Conservation (phyloP, 345 rosid species). For the Eucalyptus caleyi region DNA sequence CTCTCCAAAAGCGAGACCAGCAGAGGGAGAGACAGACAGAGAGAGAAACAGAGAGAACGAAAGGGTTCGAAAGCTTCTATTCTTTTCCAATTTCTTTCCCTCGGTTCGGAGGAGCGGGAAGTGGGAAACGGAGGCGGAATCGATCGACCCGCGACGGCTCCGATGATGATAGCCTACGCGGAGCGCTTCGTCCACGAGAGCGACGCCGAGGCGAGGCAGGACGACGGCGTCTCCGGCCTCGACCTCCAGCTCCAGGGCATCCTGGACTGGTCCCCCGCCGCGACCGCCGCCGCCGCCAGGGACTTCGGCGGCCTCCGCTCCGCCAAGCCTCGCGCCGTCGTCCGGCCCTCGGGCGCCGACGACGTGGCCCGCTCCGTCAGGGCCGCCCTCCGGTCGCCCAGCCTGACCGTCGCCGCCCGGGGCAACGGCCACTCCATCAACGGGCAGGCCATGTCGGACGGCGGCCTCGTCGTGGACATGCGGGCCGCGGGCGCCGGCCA, state of each 20-base stretch:
- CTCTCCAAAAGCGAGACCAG: not conserved
- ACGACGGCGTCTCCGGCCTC: slow-evolving; percentile 27
- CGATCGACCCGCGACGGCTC: not conserved
- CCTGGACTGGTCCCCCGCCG: slow-evolving; percentile 12
- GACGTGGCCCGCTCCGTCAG: slow-evolving; percentile 50
- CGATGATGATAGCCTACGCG: slow-evolving; percentile 62
- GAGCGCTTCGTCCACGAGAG: slow-evolving; percentile 56
- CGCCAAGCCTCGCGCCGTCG: slow-evolving; percentile 41
- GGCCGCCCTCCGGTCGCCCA: slow-evolving; percentile 32
- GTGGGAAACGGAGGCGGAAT: not conserved
- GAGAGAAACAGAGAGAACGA: not conserved
- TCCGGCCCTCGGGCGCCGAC: slow-evolving; percentile 47
- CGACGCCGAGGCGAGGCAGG: slow-evolving; percentile 41
- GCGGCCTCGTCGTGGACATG: slow-evolving; percentile 83
- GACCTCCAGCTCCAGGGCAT: slow-evolving; percentile 35
- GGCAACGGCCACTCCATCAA: slow-evolving; percentile 97
- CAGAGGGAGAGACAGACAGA: not conserved
- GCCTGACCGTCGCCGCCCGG: slow-evolving; percentile 83
- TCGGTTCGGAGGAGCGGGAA: not conserved
- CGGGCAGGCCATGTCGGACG: slow-evolving; percentile 92
- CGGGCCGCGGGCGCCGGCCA: slow-evolving; percentile 29
- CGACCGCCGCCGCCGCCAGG: slow-evolving; percentile 23
- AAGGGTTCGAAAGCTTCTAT: not conserved
- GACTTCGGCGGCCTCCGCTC: slow-evolving; percentile 86
- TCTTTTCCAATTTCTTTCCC: not conserved